Base-by-base conservation (phyloP, 2,329 filamentous ascomycete species). In the Cryphonectria naterciae region DNA sequence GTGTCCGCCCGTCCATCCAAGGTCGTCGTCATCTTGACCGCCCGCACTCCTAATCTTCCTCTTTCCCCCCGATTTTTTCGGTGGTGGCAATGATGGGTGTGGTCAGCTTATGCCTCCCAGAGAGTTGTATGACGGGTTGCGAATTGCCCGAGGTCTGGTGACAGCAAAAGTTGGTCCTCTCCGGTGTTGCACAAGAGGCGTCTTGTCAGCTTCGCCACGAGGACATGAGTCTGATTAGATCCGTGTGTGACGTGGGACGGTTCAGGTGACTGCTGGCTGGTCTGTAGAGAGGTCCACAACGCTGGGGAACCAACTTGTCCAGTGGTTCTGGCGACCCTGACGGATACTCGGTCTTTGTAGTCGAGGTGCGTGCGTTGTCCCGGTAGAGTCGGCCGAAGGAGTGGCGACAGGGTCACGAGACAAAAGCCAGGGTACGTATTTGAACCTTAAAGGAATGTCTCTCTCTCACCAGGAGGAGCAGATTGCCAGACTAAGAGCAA, bases 1-100 rank as follows among this genome's bases (percentile, higher is more conserved):
- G 73, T 35, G 32, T 60, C 56, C 52, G 68, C 60, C 37, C 63
- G 65, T 62, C 71, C 66, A 52, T 73, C 73, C 49, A 70, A 41
- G 46, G 71, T 72, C 71, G 72, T 74, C n/a, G 71, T 72, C 73
- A 74, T 74, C 28, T 66, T 70, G 64, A 67, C 67, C 46, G 70
- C 49, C 41, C 46, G 56, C 37, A 1, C 60, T 41, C 65, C 56
- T 43, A 6, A 32, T 60, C 37, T 58, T 39, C 54, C 41, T 39
- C 35, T 60, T 54, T 17, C 37, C 43, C 43, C 58, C 25, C 54
- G 46, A 15, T 39, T 28, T 52, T 43, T 52, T 37, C 41, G 54
- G 58, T 46, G 46, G 62, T 63, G 28, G 54, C 28, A 46, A 39
- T 35, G 61, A 39, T 32, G 25, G 25, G 41, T 64, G 52, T 64